Percentiles rank a stretch among this genome's conserved stretches.
Evolutionary conservation across 208 protist species (phyloP).

Genomic region (Acanthamoeba triangularis): DNA sequence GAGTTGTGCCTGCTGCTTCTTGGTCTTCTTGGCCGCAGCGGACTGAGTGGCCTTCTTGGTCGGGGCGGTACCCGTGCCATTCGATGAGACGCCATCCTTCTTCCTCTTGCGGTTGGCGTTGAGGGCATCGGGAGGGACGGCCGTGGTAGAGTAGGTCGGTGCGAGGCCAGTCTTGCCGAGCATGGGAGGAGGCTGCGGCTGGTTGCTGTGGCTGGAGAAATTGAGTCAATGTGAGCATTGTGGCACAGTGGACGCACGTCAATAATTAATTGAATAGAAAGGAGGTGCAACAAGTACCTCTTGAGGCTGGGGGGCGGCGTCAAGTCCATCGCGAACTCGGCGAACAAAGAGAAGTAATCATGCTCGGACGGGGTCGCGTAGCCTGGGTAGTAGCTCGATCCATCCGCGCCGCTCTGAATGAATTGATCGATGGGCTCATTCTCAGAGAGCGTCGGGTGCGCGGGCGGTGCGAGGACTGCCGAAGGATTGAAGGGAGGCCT

Average conservation of each 20-base stretch:
- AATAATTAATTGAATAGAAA: background rate
- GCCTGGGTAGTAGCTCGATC: background rate
- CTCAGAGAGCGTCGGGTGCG: background rate
- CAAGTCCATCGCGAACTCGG: constrained; percentile 54
- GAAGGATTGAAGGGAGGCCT: background rate
- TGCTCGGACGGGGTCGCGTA: background rate
- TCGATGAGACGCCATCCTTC: background rate
- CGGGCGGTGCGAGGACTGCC: background rate
- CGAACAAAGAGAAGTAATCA: background rate
- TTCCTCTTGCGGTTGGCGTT: constrained; percentile 61
- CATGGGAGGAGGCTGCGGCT: background rate
- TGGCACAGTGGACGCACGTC: background rate
- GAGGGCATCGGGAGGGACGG: background rate
- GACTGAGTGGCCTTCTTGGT: background rate
- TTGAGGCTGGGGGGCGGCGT: background rate
- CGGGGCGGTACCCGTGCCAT: background rate
- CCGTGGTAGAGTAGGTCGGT: constrained; percentile 15
- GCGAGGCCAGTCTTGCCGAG: constrained; percentile 6
- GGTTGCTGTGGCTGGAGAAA: background rate
- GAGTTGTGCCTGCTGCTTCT: constrained; percentile 25
- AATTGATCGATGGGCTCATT: constrained; percentile 69
- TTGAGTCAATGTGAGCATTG: background rate
- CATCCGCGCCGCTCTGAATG: constrained; percentile 24
- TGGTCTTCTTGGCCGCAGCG: constrained; percentile 19
- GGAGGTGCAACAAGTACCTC: background rate